phyloP scores from a whole-genome alignment of 257 asterid species.

The Solanum virginianum region DNA sequence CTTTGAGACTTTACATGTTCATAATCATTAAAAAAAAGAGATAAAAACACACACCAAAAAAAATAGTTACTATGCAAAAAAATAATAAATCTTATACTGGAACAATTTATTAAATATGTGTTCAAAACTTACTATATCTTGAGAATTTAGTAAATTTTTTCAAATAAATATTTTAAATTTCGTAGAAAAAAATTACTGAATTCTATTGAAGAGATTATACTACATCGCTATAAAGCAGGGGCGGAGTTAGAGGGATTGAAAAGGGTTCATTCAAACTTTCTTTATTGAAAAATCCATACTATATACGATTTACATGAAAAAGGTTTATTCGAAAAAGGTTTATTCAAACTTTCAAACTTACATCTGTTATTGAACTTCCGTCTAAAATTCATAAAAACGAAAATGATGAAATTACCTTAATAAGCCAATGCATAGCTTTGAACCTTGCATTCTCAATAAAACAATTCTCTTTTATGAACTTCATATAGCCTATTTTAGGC shows the following conservation, averaged over 20 bases:
- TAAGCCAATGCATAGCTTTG: slow-evolving; percentile 36
- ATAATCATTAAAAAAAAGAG: background rate
- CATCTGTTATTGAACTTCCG: no score
- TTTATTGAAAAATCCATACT: background rate
- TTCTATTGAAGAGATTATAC: background rate
- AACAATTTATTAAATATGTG: background rate
- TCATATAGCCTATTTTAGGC: slow-evolving; percentile 25
- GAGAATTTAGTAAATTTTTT: background rate
- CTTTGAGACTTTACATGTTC: slow-evolving; percentile 26
- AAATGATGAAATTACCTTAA: slow-evolving; percentile 30
- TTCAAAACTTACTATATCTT: background rate
- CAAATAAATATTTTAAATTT: background rate
- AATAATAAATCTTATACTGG: background rate
- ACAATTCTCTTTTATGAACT: slow-evolving; percentile 6
- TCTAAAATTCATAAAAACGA: no score
- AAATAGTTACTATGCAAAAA: background rate
- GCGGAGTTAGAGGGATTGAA: background rate
- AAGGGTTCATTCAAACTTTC: background rate
- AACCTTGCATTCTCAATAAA: slow-evolving; percentile 23
- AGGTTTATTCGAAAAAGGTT: no score
- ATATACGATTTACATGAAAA: no score
- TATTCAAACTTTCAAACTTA: no score
- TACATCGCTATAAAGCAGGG: background rate
- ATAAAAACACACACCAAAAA: background rate
- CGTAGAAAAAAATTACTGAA: background rate